phyloP scores from a whole-genome alignment of 1,284 basidiomycete species.

The Sanghuangporus baumii region DNA sequence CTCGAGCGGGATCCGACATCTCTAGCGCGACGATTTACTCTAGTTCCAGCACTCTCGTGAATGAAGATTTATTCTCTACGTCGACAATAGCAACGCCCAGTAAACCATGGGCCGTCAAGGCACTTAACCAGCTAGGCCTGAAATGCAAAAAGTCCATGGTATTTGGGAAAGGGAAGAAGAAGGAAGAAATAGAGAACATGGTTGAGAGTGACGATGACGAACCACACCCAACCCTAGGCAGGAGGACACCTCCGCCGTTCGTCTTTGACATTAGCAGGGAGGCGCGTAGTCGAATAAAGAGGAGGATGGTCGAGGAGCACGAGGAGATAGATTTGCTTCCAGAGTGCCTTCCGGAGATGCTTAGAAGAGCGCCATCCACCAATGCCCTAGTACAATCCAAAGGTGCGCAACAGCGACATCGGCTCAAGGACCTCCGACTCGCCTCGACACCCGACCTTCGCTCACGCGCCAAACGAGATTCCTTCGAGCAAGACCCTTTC shows the following conservation, averaged over 20 bases:
- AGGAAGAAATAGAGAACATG: neutral
- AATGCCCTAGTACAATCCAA: neutral
- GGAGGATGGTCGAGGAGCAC: neutral
- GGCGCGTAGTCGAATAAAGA: neutral
- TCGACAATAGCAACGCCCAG: neutral
- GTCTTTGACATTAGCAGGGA: constrained; percentile 5
- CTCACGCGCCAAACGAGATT: neutral
- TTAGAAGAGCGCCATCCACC: neutral
- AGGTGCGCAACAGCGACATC: neutral
- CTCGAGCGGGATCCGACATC: neutral
- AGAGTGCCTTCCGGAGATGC: neutral
- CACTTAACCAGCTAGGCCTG: constrained; percentile 7
- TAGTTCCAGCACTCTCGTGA: constrained; percentile 4
- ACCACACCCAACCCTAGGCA: neutral
- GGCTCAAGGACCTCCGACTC: neutral
- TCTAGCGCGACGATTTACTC: neutral
- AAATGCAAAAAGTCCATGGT: constrained; percentile 4
- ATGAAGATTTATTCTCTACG: neutral
- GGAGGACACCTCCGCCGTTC: neutral
- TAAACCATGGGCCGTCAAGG: constrained; percentile 11
- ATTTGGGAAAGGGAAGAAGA: constrained; percentile 6
- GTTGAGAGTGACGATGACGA: neutral
- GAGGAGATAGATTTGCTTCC: constrained; percentile 11
- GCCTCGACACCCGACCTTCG: constrained; percentile 6
- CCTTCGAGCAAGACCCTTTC: constrained; percentile 1